A percentile compares a stretch with the other conserved stretches of the same genome.
phyloP scores from a whole-genome alignment of 371 early-diverging fungal species.

The Circinella minor region DNA sequence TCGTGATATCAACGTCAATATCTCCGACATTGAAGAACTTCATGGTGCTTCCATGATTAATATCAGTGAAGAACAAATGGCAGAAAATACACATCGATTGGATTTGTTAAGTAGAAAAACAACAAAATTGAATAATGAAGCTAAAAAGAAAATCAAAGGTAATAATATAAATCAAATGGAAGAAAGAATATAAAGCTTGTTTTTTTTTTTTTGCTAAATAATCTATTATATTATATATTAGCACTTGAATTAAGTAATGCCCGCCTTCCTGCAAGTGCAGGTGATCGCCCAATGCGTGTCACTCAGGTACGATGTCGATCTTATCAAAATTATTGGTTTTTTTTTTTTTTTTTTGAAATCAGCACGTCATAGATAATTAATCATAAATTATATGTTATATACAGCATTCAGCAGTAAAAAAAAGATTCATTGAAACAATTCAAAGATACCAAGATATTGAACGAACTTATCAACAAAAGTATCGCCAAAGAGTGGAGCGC shows the following conservation, averaged over 20 bases:
- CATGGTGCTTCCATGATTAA: conserved; percentile 73
- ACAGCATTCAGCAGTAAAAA: conserved; percentile 74
- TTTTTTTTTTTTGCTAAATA: background rate
- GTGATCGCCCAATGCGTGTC: conserved; percentile 71
- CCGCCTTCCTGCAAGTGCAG: conserved; percentile 48
- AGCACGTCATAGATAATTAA: no score
- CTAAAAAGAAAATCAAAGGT: conserved; percentile 71
- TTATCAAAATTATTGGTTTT: no score
- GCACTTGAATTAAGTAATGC: conserved; percentile 63
- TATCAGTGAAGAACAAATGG: conserved; percentile 72
- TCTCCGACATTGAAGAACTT: conserved; percentile 69
- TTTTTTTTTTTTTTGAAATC: no score
- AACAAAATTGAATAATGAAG: conserved; percentile 61
- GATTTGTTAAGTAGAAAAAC: conserved; percentile 70
- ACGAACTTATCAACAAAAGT: conserved; percentile 80
- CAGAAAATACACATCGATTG: conserved; percentile 65
- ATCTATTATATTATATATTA: conserved; percentile 35
- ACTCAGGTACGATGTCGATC: conserved; percentile 50
- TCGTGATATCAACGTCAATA: conserved; percentile 61
- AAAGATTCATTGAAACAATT: conserved; percentile 84
- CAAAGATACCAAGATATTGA: conserved; percentile 83
- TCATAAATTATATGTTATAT: no score
- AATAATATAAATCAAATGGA: background rate
- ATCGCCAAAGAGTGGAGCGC: conserved; percentile 83
- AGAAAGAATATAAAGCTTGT: background rate